Evolutionary conservation across 2,329 filamentous ascomycete species (phyloP).

Genomic region (Tolypocladium inflatum): DNA sequence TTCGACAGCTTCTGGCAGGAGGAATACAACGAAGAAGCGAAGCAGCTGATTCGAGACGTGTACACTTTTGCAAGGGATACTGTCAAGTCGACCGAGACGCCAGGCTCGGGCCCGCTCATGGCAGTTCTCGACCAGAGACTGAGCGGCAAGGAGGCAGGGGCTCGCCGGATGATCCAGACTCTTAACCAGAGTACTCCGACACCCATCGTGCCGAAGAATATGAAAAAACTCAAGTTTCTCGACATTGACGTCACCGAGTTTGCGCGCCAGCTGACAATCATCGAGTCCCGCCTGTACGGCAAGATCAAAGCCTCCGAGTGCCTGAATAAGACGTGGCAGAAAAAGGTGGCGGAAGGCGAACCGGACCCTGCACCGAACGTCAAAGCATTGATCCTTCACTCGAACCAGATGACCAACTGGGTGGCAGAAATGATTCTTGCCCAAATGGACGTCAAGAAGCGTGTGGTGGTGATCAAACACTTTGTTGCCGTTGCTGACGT

Average conservation of each 20-base stretch:
- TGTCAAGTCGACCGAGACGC: slow-evolving; percentile 87
- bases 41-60: slow-evolving; percentile 76
- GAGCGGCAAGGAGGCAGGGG: slow-evolving; percentile 76
- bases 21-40: slow-evolving; percentile 73
- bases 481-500: slow-evolving; percentile 95
- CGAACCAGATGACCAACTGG: slow-evolving; percentile 98
- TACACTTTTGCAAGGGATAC: slow-evolving; percentile 87
- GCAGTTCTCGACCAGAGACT: slow-evolving; percentile 81
- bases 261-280: slow-evolving; percentile 93
- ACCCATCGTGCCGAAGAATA: slow-evolving; percentile 94
- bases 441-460: slow-evolving; percentile 88
- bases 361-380: slow-evolving; percentile 86
- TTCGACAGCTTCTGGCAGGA: slow-evolving; percentile 99
- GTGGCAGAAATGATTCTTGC: slow-evolving; percentile 98
- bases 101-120: slow-evolving; percentile 76
- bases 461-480: slow-evolving; percentile 96
- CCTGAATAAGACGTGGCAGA: slow-evolving; percentile 98
- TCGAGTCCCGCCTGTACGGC: slow-evolving; percentile 87
- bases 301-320: slow-evolving; percentile 96
- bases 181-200: slow-evolving; percentile 72
- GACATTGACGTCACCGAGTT: slow-evolving; percentile 96
- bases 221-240: slow-evolving; percentile 98
- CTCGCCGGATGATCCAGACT: slow-evolving; percentile 79
- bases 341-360: slow-evolving; percentile 75
- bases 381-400: slow-evolving; percentile 92